Evolutionary conservation across 129 eudicot genomes (phyloP), one percentile per base, ranked within the genome.

Genomic region (Rutidosis leptorrhynchoides): DNA sequence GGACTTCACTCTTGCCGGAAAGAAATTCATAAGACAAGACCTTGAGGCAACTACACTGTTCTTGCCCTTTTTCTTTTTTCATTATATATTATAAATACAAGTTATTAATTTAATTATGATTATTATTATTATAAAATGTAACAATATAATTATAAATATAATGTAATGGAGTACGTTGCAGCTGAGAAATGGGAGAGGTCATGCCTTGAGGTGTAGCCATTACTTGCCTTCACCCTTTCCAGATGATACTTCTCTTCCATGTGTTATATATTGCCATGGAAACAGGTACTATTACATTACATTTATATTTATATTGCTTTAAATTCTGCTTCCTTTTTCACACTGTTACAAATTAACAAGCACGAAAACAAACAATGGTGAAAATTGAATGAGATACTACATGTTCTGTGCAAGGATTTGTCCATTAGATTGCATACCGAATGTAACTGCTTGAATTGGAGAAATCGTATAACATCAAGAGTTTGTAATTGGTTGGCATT

Each of bases 181-280:
- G 98, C 86, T 93, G 56, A 74, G 52, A 55, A 94, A 94, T 81
- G 81, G 83, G 35, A 81, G 99, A 75, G 95, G 93, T 2, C 95
- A 94, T 60, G 58, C 80, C 48, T 70, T 94, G 78, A 81, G 40
- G 76, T 94, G 99, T 66, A 89, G 90, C 78, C 99, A 93, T 71
- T 93, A 93, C 73, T 59, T 84, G 76, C 99, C 99, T 61, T 79
- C 92, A 43, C 77, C 80, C 17, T 74, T 71, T 58, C 95, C 92
- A 4, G 87, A 79, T 23, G 77, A 75, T 23, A 70, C 81, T 26
- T 70, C 86, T 58, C 95, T 93, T 62, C 99, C 99, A 14, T 89
- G 97, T 83, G 99, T 94, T 45, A 71, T 93, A 66, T 93, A 93
- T 86, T 93, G 99, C 82, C 99, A 94, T 57, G 99, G 99, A 62